Base-by-base conservation (phyloP, 495 filamentous ascomycete species). In the Choiromyces venosus region DNA sequence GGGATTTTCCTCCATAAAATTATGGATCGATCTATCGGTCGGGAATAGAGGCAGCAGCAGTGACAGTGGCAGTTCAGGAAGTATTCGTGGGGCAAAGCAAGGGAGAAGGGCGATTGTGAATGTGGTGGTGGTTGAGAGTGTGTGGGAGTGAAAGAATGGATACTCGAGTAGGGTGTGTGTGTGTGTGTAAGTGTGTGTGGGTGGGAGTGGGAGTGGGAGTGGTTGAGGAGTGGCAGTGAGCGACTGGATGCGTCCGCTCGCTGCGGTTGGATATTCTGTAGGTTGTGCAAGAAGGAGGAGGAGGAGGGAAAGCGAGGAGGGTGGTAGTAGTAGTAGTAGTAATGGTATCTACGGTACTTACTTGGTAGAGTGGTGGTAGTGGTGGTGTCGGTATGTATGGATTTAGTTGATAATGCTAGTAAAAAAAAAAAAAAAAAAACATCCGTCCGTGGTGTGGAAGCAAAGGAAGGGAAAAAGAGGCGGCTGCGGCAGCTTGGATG, bases 11-110 rank as follows among this genome's bases (percentile, higher is more conserved):
- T 10, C 21, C 44, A 21, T 52, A 10, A n/a, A 52, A 21, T 52
- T 52, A 52, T 25, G 21, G 44, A 52, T 52, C 44, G 44, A 21
- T 19, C 44, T 52, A 21, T 25, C 44, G 21, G 42, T 52, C 21
- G 42, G 46, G 21, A 71, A n/a, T 10, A 65, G 40, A 70, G 16
- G 42, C 73, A 76, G 65, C 69, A 76, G 75, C 69, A 77, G 71
- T 44, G 67, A 37, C 18, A 35, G 29, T 70, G 67, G 74, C 44
- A 65, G 75, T 76, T 65, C 66, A 44, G 66, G 46, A 69, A 56
- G 66, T 61, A 29, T 66, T 66, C 76, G 42, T 52, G 44, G 44
- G 44, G 44, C 21, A 52, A 52, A 52, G 44, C 44, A 21, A 52
- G 44, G 21, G 44, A 52, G 44, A 52, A 52, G 2, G 44, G 44